Percentiles rank a stretch among this genome's conserved stretches.
Conservation (phyloP, 768 basidiomycete species). For the Trichaptum fuscoviolaceum region DNA sequence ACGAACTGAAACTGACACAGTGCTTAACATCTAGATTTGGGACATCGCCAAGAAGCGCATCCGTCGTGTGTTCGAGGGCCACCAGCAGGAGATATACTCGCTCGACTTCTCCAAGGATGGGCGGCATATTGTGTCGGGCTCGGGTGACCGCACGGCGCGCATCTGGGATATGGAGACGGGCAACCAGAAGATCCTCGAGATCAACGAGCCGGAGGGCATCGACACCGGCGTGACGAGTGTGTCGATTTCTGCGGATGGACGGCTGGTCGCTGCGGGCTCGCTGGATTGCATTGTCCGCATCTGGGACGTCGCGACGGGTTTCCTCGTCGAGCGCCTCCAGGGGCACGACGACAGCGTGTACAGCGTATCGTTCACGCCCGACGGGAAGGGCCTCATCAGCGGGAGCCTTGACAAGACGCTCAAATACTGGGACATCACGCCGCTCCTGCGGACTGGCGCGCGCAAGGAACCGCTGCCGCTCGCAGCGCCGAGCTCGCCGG, state of each 20-base stretch:
- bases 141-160: constrained; percentile 65
- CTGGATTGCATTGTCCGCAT: constrained; percentile 64
- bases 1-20: background rate
- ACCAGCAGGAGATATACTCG: constrained; percentile 91
- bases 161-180: constrained; percentile 57
- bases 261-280: constrained; percentile 53
- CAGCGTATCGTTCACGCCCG: constrained; percentile 87
- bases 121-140: constrained; percentile 81
- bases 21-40: constrained; percentile 64
- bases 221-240: constrained; percentile 62
- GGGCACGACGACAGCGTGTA: constrained; percentile 87
- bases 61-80: constrained; percentile 78
- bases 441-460: constrained; percentile 22
- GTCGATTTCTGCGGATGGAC: constrained; percentile 54
- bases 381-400: constrained; percentile 82
- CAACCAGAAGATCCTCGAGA: constrained; percentile 36
- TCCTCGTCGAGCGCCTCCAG: constrained; percentile 60
- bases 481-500: constrained; percentile 35
- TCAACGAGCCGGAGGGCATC: constrained; percentile 48
- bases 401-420: constrained; percentile 87
- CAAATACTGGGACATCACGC: constrained; percentile 77
- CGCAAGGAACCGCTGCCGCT: constrained; percentile 3
- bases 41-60: constrained; percentile 80
- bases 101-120: constrained; percentile 90
- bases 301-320: constrained; percentile 73